Conservation (phyloP, 805 yeast genomes). For the Kluyveromyces lactis region DNA sequence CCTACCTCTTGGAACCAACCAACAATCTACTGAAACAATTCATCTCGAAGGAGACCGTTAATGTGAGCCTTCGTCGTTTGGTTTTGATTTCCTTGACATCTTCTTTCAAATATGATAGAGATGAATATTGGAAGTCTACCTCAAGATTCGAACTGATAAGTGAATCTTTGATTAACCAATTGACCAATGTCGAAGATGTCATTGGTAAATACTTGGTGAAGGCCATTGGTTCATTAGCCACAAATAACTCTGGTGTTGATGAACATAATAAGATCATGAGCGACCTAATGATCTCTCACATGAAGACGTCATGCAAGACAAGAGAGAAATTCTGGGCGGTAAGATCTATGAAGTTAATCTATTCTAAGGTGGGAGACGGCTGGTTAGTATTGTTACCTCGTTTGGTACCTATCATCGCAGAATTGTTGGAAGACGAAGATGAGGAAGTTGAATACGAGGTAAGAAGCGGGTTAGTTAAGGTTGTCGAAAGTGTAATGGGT, state of each 20-base stretch:
- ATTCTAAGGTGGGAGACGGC: constrained; percentile 87
- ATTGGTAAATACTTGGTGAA: constrained; percentile 78
- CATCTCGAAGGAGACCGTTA: constrained; percentile 34
- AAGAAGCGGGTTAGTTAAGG: constrained; percentile 81
- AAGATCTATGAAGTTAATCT: constrained; percentile 67
- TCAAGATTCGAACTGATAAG: constrained; percentile 73
- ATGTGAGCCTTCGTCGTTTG: constrained; percentile 59
- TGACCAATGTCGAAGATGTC: constrained; percentile 56
- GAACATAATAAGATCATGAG: constrained; percentile 71
- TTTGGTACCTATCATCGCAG: constrained; percentile 92
- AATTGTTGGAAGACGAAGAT: constrained; percentile 89
- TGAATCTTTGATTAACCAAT: constrained; percentile 55
- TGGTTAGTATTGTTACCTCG: constrained; percentile 91
- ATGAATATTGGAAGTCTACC: constrained; percentile 89
- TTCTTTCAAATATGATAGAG: constrained; percentile 83
- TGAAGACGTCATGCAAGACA: constrained; percentile 52
- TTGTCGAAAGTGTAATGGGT: constrained; percentile 85
- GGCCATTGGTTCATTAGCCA: constrained; percentile 69
- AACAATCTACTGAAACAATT: constrained; percentile 46
- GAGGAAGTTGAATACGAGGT: constrained; percentile 90
- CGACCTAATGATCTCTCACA: constrained; percentile 51
- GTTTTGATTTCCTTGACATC: constrained; percentile 64
- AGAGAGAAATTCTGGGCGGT: constrained; percentile 74
- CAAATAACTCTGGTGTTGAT: constrained; percentile 55
- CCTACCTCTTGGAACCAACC: constrained; percentile 76